Base-by-base conservation (phyloP, 2,329 filamentous ascomycete genomes). In the Trichoderma atrobrunneum region DNA sequence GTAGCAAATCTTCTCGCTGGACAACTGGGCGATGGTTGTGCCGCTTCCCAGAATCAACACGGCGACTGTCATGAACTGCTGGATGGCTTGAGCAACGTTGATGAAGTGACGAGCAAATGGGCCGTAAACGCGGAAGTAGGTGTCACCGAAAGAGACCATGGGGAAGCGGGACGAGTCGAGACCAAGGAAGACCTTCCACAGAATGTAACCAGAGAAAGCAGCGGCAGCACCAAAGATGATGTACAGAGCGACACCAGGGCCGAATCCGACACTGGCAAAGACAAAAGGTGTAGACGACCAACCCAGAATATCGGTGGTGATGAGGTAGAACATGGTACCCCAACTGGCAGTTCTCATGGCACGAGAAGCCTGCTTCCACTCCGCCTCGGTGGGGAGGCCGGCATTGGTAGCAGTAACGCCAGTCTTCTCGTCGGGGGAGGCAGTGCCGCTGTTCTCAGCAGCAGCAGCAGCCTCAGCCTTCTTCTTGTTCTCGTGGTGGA, bases 291-390 rank as follows among this genome's bases (percentile, higher is more conserved):
- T 70, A n/a, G 66, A 70, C 5, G 66, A 61, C 66, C 66, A 70
- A 36, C 66, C 66, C 36, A 70, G 57, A 32, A 70, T 70, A 36
- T 70, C 66, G 14, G 66, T 70, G 7, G 66, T 70, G 39, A 70
- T 70, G 39, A 70, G 66, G n/a, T 70, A 70, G 57, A 70, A 70
- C 66, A 70, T 70, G 57, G 66, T 70, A 16, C 66, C 66, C 66
- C 66, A 70, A 28, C 56, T 61, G 21, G 66, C 66, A 24, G 66
- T 70, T 62, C 66, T 30, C 56, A 70, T 59, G 39, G 66, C 66
- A 54, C 66, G 66, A 70, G 66, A 70, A 54, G 66, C 66, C 66
- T 70, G 56, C 57, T 70, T 70, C 66, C 66, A 70, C 18, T 70
- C 66, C 4, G 56, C 66, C 57, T 70, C 66, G 10, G 57, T 62